These are phyloP conservation scores for Syzygium oleosum DNA, from an alignment of 345 rosid genomes.

Conservation along the genomic window DNA sequence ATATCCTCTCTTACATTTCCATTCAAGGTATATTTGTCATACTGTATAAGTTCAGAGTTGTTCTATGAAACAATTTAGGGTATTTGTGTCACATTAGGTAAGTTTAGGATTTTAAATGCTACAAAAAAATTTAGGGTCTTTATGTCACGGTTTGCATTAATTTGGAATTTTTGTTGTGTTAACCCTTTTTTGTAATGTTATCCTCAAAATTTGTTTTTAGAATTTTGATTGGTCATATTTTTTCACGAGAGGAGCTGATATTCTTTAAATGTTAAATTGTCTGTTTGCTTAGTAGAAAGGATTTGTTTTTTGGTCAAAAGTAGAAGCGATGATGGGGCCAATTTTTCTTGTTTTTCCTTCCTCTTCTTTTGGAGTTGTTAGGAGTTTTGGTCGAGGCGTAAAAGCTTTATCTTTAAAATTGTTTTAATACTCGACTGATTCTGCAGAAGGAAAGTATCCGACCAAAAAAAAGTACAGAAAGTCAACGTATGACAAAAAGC, in stretches of 20 bases:
- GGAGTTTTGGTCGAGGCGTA: neutral
- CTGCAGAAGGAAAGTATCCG: too few species aligned
- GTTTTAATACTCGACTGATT: neutral
- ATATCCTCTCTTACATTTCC: too few species aligned
- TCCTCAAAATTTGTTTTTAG: neutral
- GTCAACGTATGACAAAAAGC: neutral
- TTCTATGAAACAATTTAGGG: too few species aligned
- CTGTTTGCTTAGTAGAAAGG: neutral
- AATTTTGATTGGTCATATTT: neutral
- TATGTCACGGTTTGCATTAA: too few species aligned
- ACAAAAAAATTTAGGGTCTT: too few species aligned
- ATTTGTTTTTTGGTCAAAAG: too few species aligned
- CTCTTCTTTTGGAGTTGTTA: neutral
- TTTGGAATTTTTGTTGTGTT: too few species aligned
- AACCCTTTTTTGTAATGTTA: neutral
- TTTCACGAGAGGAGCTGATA: neutral
- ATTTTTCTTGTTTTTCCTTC: neutral
- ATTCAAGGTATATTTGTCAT: too few species aligned
- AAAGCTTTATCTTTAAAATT: neutral
- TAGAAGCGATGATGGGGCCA: neutral
- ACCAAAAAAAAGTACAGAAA: neutral
- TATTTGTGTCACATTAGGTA: too few species aligned
- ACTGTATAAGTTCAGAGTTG: too few species aligned
- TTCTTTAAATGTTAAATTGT: neutral
- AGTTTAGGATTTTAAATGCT: too few species aligned